Conservation (phyloP, 805 yeast species). For the Cyberlindnera mrakii region DNA sequence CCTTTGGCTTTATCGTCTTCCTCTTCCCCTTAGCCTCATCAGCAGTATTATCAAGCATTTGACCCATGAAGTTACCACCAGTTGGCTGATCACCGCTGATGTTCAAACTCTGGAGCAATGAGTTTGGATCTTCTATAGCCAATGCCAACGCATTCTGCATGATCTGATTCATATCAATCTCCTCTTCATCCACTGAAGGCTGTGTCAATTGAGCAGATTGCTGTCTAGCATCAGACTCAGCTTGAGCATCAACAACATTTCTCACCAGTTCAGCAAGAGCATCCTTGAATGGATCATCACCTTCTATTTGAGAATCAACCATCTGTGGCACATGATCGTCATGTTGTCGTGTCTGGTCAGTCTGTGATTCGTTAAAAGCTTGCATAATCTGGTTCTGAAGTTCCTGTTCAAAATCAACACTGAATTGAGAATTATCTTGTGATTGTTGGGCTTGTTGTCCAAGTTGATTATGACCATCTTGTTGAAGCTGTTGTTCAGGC, state of each 20-base stretch:
- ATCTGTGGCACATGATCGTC: conserved; percentile 1
- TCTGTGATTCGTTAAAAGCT: conserved; percentile 12
- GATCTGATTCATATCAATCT: conserved; percentile 63
- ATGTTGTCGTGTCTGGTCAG: conserved; percentile 2
- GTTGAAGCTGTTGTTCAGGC: conserved; percentile 5
- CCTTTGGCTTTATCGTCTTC: conserved; percentile 17
- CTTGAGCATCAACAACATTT: conserved; percentile 40
- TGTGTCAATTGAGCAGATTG: conserved; percentile 1
- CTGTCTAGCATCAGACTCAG: conserved; percentile 10
- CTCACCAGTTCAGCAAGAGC: conserved; percentile 53
- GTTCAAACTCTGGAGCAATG: conserved; percentile 33
- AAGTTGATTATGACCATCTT: conserved; percentile 1
- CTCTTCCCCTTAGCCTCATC: conserved; percentile 13
- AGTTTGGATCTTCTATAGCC: conserved; percentile 62
- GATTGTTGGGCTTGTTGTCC: conserved; percentile 10
- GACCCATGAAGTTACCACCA: conserved; percentile 12
- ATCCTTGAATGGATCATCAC: conserved; percentile 37
- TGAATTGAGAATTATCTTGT: conserved; percentile 1
- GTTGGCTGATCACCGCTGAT: conserved; percentile 14
- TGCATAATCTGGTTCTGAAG: conserved; percentile 19
- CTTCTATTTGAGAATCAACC: neutral
- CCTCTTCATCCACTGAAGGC: conserved; percentile 30
- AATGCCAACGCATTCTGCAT: conserved; percentile 71
- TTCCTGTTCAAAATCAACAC: conserved; percentile 16
- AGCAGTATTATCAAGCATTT: conserved; percentile 21